Conservation (phyloP, 1,284 basidiomycete species). For the Puccinia coronata region DNA sequence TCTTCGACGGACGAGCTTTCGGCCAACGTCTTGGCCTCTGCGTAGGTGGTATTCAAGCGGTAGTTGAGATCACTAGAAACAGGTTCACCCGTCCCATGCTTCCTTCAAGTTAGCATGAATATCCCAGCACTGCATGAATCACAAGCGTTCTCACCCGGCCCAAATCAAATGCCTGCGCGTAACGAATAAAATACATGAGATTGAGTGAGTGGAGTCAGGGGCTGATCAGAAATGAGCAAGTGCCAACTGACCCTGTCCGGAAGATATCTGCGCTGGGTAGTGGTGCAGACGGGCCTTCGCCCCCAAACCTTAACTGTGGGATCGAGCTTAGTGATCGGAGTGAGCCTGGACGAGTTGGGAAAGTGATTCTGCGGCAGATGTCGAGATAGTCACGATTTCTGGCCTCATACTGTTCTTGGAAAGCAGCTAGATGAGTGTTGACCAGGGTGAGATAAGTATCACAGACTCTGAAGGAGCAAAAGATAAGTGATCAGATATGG, state of each 20-base stretch:
- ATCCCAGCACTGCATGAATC: background rate
- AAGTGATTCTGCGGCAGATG: conserved; percentile 41
- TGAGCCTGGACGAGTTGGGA: background rate
- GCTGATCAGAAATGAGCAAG: background rate
- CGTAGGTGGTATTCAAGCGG: conserved; percentile 24
- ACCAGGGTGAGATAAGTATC: conserved; percentile 44
- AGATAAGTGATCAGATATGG: background rate
- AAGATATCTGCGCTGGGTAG: conserved; percentile 25
- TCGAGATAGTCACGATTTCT: conserved; percentile 40
- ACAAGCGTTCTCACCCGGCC: conserved; percentile 21
- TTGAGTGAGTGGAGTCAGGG: background rate
- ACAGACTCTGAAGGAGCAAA: background rate
- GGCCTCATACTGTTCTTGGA: conserved; percentile 36
- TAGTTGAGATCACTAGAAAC: conserved; percentile 45
- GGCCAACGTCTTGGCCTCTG: conserved; percentile 32
- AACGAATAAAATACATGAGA: background rate
- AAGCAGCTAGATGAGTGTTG: conserved; percentile 42
- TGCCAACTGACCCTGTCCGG: conserved; percentile 35
- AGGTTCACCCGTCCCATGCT: background rate
- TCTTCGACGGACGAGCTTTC: background rate
- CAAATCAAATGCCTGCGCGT: conserved; percentile 22
- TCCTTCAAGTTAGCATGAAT: background rate
- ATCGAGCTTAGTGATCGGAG: background rate
- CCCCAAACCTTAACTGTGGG: conserved; percentile 4
- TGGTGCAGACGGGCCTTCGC: background rate